A percentile compares a stretch with the other conserved stretches of the same genome.
Evolutionary conservation across 2,329 filamentous ascomycete species (phyloP).

Genomic region (Alternaria rosae): DNA sequence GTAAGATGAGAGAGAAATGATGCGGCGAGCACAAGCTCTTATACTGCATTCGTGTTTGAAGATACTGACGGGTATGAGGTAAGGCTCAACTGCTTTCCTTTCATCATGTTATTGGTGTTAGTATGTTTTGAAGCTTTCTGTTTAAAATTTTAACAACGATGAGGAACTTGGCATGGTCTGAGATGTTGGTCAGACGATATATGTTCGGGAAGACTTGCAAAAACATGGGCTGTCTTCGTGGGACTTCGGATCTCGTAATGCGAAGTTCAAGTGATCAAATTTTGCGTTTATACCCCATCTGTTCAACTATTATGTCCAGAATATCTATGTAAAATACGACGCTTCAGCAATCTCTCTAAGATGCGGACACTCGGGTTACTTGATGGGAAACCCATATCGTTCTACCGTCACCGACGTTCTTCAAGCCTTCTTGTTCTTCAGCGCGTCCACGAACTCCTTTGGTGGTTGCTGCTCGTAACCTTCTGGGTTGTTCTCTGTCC

Average conservation of each 20-base stretch:
- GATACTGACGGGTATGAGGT: neutral
- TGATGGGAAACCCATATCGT: neutral
- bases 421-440: constrained; percentile 45
- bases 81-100: neutral
- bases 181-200: neutral
- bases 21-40: neutral
- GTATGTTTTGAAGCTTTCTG: neutral
- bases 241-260: neutral
- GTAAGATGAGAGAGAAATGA: neutral
- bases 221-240: no score
- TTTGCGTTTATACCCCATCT: neutral
- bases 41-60: neutral
- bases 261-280: neutral
- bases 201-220: no score
- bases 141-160: neutral
- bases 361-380: neutral
- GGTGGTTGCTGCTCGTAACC: constrained; percentile 95
- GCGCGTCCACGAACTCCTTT: constrained; percentile 72
- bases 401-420: no score
- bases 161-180: neutral
- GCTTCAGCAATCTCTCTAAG: neutral
- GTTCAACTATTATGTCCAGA: neutral
- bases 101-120: neutral
- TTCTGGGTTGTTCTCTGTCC: constrained; percentile 96
- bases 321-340: neutral